phyloP scores from a whole-genome alignment of 1,284 basidiomycete genomes.

The Acaromyces ingoldii region DNA sequence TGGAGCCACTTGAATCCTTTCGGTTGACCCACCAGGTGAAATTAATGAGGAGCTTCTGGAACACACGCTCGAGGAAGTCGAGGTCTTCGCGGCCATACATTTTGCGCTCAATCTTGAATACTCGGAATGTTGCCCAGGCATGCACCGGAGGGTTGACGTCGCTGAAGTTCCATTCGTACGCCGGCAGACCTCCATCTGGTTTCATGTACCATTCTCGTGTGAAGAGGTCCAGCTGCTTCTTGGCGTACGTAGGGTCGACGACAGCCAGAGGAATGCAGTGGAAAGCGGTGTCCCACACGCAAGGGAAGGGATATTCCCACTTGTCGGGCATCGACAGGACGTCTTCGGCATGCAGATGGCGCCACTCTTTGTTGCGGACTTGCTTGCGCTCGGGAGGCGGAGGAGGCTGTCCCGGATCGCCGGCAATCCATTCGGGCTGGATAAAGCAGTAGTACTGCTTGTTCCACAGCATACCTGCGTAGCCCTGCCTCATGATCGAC shows the following conservation, averaged over 20 bases:
- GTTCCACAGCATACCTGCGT: constrained; percentile 95
- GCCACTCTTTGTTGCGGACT: constrained; percentile 70
- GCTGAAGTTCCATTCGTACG: constrained; percentile 98
- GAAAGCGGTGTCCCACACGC: constrained; percentile 85
- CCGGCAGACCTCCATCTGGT: constrained; percentile 93
- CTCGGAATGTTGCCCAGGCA: constrained; percentile 64
- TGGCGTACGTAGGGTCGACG: constrained; percentile 89
- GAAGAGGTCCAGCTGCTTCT: constrained; percentile 91
- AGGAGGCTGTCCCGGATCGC: constrained; percentile 88
- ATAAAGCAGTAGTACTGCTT: constrained; percentile 96
- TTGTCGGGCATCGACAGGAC: constrained; percentile 98
- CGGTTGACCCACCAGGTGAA: constrained; percentile 99
- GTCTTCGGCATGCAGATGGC: constrained; percentile 89
- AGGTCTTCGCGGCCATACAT: constrained; percentile 84
- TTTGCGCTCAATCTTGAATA: constrained; percentile 81
- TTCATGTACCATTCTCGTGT: constrained; percentile 98
- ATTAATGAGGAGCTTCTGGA: constrained; percentile 93
- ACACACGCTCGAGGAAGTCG: constrained; percentile 89
- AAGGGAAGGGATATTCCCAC: constrained; percentile 67
- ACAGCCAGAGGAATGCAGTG: constrained; percentile 95
- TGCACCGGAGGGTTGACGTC: constrained; percentile 97
- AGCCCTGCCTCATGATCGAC: constrained; percentile 94
- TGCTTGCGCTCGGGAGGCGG: constrained; percentile 84
- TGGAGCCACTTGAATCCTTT: constrained; percentile 88
- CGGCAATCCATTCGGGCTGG: constrained; percentile 90